A percentile compares a stretch with the other conserved stretches of the same genome.
Evolutionary conservation across 2,329 filamentous ascomycete genomes (phyloP).

Genomic region (Ophiostoma angusticollis): DNA sequence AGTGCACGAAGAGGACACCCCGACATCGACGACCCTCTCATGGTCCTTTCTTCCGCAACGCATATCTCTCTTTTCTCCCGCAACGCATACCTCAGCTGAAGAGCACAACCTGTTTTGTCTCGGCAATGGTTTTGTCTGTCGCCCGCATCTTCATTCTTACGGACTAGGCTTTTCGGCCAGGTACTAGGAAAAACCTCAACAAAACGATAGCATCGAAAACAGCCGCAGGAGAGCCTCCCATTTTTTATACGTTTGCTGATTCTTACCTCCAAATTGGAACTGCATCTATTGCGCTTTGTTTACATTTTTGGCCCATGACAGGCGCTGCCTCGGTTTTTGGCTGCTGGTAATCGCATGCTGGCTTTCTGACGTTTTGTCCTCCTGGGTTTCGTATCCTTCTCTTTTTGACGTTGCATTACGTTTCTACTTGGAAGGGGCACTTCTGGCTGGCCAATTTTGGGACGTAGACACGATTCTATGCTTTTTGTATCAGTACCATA

Average conservation of each 20-base stretch:
- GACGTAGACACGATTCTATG: conserved; percentile 1
- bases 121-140: not conserved
- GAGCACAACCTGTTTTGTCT: not conserved
- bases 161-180: conserved; percentile 4
- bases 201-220: too few species aligned
- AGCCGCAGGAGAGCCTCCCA: too few species aligned
- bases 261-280: too few species aligned
- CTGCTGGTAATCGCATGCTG: too few species aligned
- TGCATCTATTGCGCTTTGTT: too few species aligned
- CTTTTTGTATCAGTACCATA: conserved; percentile 2
- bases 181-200: too few species aligned
- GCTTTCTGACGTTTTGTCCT: not conserved
- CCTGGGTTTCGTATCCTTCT: not conserved
- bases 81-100: too few species aligned
- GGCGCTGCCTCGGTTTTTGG: too few species aligned
- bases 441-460: not conserved
- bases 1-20: too few species aligned
- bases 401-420: not conserved
- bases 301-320: too few species aligned
- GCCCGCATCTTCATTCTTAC: conserved; percentile 1
- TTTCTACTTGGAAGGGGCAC: too few species aligned
- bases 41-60: not conserved
- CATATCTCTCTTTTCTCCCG: not conserved
- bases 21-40: not conserved
- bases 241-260: too few species aligned